Percentiles rank a stretch among this genome's conserved stretches.
These are phyloP conservation scores for Cenchrus purpureus DNA, from an alignment of 176 grass and related monocot genomes.

Conservation along the genomic window DNA sequence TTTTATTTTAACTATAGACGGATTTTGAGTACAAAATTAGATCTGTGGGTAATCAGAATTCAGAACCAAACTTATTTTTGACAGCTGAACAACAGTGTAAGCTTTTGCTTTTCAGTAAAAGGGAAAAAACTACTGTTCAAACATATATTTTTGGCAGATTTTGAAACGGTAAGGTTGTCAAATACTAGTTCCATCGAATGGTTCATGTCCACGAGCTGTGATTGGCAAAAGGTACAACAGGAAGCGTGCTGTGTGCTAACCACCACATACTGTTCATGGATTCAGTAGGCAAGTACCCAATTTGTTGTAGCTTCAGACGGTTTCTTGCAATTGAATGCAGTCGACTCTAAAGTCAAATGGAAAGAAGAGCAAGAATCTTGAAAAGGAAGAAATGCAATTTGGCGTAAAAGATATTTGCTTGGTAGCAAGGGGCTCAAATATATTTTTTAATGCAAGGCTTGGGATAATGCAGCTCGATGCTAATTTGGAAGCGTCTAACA, in stretches of 20 bases:
- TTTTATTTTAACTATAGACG: background rate
- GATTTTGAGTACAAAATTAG: background rate
- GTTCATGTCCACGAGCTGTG: background rate
- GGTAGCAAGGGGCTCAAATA: conserved; percentile 14
- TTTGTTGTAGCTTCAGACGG: conserved; percentile 28
- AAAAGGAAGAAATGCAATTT: conserved; percentile 31
- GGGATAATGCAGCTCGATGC: conserved; percentile 2
- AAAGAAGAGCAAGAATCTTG: conserved; percentile 49
- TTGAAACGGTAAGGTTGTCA: background rate
- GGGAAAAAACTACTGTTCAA: too few species aligned
- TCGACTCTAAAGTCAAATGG: conserved; percentile 44
- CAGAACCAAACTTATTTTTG: background rate
- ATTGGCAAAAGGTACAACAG: conserved; percentile 23
- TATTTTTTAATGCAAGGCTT: conserved; percentile 23
- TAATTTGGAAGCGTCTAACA: conserved; percentile 37
- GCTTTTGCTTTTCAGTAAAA: too few species aligned
- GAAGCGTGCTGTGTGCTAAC: conserved; percentile 21
- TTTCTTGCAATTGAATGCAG: conserved; percentile 66
- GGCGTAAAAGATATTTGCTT: conserved; percentile 28
- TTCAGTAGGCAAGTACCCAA: conserved; percentile 29
- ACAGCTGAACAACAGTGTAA: background rate
- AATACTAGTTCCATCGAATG: conserved; percentile 28
- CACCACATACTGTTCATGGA: conserved; percentile 27
- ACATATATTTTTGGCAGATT: background rate
- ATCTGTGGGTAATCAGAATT: too few species aligned